Conservation (phyloP, 306 rosid genomes). For the Begonia fuchsioides region DNA sequence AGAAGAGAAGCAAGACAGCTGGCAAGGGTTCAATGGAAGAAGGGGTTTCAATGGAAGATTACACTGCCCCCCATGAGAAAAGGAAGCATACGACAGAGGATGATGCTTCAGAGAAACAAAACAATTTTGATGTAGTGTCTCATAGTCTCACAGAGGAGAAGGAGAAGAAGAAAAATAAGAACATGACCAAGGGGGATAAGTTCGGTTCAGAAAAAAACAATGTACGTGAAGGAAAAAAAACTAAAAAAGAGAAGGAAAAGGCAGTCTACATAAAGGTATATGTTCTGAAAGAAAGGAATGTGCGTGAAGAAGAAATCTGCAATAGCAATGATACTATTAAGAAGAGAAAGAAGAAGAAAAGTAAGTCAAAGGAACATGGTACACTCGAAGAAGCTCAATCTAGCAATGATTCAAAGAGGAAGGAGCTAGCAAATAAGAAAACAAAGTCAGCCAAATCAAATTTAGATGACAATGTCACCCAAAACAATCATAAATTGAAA, state of each 20-base stretch:
- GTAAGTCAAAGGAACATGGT: no score
- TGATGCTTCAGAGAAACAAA: not conserved
- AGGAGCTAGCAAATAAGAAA: conserved; percentile 1
- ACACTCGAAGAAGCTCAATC: no score
- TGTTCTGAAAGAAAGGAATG: conserved; percentile 3
- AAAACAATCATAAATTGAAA: conserved; percentile 7
- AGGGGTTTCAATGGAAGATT: not conserved
- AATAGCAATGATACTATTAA: not conserved
- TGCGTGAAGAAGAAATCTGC: not conserved
- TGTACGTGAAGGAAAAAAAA: not conserved
- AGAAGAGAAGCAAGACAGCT: conserved; percentile 6
- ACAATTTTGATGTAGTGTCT: no score
- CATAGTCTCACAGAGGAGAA: not conserved
- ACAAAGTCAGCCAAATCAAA: conserved; percentile 5
- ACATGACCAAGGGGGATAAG: not conserved
- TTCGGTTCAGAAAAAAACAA: not conserved
- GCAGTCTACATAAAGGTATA: not conserved
- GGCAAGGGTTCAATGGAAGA: conserved; percentile 1
- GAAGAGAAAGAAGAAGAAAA: conserved; percentile 4
- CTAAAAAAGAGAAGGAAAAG: conserved; percentile 3
- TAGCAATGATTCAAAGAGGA: no score
- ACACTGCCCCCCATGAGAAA: not conserved
- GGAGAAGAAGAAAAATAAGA: conserved; percentile 1
- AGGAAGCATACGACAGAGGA: not conserved
- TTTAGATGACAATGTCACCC: conserved; percentile 3